Conservation (phyloP, 768 basidiomycete genomes). For the Boletus sp. region DNA sequence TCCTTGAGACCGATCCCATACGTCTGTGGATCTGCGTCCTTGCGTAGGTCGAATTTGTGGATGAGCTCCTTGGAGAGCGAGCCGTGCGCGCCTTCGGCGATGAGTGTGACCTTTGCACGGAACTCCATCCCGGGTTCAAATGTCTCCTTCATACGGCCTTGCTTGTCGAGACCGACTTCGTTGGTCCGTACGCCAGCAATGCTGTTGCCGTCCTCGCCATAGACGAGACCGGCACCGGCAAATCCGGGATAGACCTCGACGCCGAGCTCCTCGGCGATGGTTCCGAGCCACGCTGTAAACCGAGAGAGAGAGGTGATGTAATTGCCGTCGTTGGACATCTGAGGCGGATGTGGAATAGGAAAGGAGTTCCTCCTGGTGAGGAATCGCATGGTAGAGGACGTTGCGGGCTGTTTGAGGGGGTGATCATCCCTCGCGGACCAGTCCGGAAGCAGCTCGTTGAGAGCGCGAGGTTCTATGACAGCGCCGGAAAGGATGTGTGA, state of each 20-base stretch:
- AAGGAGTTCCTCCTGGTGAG: conserved; percentile 66
- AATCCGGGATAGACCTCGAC: conserved; percentile 98
- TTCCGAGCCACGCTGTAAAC: conserved; percentile 84
- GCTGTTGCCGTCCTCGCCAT: conserved; percentile 46
- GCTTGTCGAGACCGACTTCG: no score
- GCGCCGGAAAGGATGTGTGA: conserved; percentile 95
- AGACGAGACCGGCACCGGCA: conserved; percentile 81
- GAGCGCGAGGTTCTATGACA: conserved; percentile 87
- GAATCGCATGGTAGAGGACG: conserved; percentile 79
- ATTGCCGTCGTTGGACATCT: conserved; percentile 90
- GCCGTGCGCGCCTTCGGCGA: conserved; percentile 95
- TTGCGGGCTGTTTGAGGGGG: conserved; percentile 76
- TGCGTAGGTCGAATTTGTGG: conserved; percentile 69
- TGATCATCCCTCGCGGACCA: conserved; percentile 69
- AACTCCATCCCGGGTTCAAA: conserved; percentile 99
- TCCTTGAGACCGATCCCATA: conserved; percentile 97
- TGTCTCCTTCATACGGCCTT: conserved; percentile 52
- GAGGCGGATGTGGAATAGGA: conserved; percentile 49
- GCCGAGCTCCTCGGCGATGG: no score
- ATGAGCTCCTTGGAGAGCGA: conserved; percentile 80
- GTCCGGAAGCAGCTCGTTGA: conserved; percentile 86
- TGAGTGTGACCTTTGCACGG: conserved; percentile 83
- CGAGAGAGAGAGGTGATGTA: conserved; percentile 88
- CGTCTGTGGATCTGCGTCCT: conserved; percentile 75
- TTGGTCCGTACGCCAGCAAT: conserved; percentile 56